Percentiles rank a stretch among this genome's conserved stretches.
Evolutionary conservation across 1,284 basidiomycete genomes (phyloP).

Genomic region (Melampsora larici-populina): DNA sequence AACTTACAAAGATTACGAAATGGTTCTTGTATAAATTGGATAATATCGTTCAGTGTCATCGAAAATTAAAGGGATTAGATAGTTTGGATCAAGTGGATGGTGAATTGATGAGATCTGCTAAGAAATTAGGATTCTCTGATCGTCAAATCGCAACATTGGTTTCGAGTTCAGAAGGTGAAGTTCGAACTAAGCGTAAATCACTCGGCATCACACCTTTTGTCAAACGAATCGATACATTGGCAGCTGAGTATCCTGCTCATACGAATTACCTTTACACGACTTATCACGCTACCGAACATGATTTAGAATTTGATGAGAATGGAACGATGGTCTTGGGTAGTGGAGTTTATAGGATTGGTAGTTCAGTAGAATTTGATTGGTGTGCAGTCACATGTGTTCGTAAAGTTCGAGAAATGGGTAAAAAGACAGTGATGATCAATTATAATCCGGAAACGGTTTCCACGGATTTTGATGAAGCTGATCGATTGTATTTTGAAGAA

Average conservation of each 20-base stretch:
- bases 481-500: conserved; percentile 97
- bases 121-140: conserved; percentile 92
- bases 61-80: conserved; percentile 66
- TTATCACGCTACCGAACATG: conserved; percentile 94
- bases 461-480: conserved; percentile 98
- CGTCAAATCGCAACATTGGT: conserved; percentile 76
- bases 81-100: conserved; percentile 63
- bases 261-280: conserved; percentile 99
- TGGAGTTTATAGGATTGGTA: conserved; percentile 97
- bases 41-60: conserved; percentile 85
- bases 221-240: conserved; percentile 98
- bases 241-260: conserved; percentile 96
- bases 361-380: conserved; percentile 99
- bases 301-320: conserved; percentile 91
- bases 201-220: conserved; percentile 91
- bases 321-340: conserved; percentile 99
- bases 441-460: conserved; percentile 99
- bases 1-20: conserved; percentile 91
- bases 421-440: conserved; percentile 98
- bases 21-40: conserved; percentile 99
- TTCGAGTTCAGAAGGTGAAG: conserved; percentile 67
- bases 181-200: conserved; percentile 80
- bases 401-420: conserved; percentile 83
- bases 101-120: conserved; percentile 70
- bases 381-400: conserved; percentile 97